Evolutionary conservation across 2,329 filamentous ascomycete genomes (phyloP).

Genomic region (Penicillium sclerotiorum): DNA sequence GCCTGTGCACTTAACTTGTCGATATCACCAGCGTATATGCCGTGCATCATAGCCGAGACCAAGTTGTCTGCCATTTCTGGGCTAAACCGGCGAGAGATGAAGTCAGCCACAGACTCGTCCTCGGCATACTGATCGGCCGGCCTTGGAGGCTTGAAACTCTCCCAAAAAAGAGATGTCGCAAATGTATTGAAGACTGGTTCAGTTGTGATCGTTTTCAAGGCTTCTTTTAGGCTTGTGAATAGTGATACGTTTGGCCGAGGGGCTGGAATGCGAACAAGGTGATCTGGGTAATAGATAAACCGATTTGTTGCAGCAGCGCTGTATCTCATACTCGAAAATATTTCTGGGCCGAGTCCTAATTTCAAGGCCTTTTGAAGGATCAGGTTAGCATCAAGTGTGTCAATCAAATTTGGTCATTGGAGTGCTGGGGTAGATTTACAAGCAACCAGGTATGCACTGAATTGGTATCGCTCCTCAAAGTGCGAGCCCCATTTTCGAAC

Average conservation of each 20-base stretch:
- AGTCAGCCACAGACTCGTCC: conserved; percentile 74
- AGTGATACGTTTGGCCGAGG: conserved; percentile 33
- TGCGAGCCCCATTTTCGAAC: conserved; percentile 84
- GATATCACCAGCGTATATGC: conserved; percentile 90
- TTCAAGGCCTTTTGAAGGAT: conserved; percentile 54
- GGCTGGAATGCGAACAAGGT: conserved; percentile 66
- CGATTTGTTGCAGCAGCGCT: conserved; percentile 63
- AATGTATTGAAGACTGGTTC: conserved; percentile 61
- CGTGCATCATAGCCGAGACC: conserved; percentile 75
- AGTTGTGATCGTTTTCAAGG: conserved; percentile 41
- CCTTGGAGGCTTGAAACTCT: conserved; percentile 36
- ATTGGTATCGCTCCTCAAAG: conserved; percentile 63
- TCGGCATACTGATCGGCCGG: conserved; percentile 35
- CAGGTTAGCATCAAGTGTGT: neutral
- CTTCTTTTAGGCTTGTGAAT: conserved; percentile 32
- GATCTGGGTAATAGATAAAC: conserved; percentile 88
- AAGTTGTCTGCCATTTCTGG: conserved; percentile 68
- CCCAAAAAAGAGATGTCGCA: conserved; percentile 36
- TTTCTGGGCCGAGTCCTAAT: conserved; percentile 58
- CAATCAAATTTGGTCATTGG: neutral
- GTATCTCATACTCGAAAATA: conserved; percentile 56
- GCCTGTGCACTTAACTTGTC: conserved; percentile 74
- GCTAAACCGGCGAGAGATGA: conserved; percentile 60
- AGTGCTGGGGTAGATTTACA: conserved; percentile 51
- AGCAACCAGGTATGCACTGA: conserved; percentile 70